phyloP scores from a whole-genome alignment of 2,329 filamentous ascomycete species.

The Cephalotrichum gorgonifer region DNA sequence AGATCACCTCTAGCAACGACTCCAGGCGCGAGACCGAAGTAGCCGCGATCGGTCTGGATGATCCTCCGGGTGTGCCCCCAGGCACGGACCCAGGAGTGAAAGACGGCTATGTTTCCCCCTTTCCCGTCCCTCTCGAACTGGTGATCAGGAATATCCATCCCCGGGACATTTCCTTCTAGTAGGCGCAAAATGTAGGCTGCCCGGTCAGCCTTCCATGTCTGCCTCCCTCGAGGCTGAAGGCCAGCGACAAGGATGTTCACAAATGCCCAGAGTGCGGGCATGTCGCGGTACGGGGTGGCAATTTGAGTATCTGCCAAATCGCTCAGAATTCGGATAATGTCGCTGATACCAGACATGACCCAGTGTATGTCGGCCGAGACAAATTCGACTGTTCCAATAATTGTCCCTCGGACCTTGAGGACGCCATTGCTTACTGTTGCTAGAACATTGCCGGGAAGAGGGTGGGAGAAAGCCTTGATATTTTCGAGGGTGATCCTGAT shows the following conservation, averaged over 20 bases:
- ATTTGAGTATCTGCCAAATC: not conserved
- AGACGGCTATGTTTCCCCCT: not conserved
- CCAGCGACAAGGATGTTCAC: not conserved
- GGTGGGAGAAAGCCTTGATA: not conserved
- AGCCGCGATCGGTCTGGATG: not conserved
- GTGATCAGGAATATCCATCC: not conserved
- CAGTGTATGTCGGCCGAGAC: not conserved
- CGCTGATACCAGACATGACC: not conserved
- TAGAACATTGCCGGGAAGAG: not conserved
- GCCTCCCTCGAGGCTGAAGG: not conserved
- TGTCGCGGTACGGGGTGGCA: not conserved
- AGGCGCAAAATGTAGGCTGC: not conserved
- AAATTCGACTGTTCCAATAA: not conserved
- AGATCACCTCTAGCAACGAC: not conserved
- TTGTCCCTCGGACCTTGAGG: not conserved
- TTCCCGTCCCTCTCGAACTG: not conserved
- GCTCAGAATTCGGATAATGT: not conserved
- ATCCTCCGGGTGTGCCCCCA: constrained; percentile 1
- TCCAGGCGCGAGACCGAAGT: constrained; percentile 1
- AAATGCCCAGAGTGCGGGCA: not conserved
- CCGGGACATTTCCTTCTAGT: not conserved
- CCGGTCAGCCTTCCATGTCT: not conserved
- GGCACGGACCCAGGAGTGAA: constrained; percentile 2
- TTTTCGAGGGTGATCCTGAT: not conserved
- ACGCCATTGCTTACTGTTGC: not conserved